phyloP scores from a whole-genome alignment of 371 early-diverging fungal genomes.

The Dichotomocladium elegans region DNA sequence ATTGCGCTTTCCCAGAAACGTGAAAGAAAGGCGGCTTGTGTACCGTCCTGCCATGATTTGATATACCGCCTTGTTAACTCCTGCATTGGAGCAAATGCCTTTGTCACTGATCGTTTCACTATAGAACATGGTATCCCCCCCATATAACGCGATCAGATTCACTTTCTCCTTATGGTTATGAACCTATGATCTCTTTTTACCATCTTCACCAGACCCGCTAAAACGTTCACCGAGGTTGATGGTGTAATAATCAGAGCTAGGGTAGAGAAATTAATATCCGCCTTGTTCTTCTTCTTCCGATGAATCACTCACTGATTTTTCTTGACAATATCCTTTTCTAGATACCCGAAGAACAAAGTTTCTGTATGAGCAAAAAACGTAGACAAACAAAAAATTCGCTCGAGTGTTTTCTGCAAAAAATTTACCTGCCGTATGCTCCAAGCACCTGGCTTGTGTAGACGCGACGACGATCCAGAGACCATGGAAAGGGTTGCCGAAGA shows the following conservation, averaged over 20 bases:
- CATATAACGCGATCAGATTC: no score
- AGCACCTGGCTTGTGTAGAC: constrained; percentile 16
- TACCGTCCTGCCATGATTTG: constrained; percentile 24
- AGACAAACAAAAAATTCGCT: neutral
- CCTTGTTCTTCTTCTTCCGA: neutral
- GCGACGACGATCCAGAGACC: constrained; percentile 20
- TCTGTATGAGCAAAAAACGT: neutral
- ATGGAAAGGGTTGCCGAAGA: constrained; percentile 17
- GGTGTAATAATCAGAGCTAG: constrained; percentile 19
- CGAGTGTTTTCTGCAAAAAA: neutral
- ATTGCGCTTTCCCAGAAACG: constrained; percentile 20
- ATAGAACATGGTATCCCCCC: no score
- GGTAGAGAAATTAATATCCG: neutral
- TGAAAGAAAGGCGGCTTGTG: constrained; percentile 13
- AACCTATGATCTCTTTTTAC: constrained; percentile 4
- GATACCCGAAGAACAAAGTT: neutral
- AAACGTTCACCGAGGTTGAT: constrained; percentile 18
- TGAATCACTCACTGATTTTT: constrained; percentile 13
- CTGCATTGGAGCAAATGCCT: constrained; percentile 15
- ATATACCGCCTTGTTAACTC: constrained; percentile 15
- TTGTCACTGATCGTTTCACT: constrained; percentile 13
- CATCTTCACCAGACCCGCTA: constrained; percentile 19
- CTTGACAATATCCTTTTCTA: constrained; percentile 14
- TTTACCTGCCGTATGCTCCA: constrained; percentile 17
- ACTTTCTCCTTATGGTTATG: neutral